Conservation (phyloP, 2,329 filamentous ascomycete species). For the Trichoderma pleuroti region DNA sequence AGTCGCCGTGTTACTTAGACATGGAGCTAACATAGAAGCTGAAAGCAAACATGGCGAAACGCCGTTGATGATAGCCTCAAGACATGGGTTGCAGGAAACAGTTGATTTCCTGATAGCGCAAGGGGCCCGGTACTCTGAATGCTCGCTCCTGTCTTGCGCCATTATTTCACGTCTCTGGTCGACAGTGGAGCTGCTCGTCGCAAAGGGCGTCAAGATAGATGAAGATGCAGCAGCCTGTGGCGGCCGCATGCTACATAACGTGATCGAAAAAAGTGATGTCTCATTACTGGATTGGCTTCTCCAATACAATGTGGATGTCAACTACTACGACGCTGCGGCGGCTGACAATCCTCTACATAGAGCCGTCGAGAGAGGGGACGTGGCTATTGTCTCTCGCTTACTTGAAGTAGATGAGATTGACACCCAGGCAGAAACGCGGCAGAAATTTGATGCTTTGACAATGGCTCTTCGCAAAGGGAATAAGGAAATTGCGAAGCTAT, state of each 20-base stretch:
- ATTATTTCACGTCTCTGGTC: not conserved
- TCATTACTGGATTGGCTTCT: not conserved
- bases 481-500: not conserved
- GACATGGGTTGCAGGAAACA: not conserved
- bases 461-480: not conserved
- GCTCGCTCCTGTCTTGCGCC: not conserved
- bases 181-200: not conserved
- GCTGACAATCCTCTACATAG: not conserved
- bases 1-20: not conserved
- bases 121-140: not conserved
- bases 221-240: not conserved
- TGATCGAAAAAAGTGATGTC: not conserved
- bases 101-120: not conserved
- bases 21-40: not conserved
- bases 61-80: not conserved
- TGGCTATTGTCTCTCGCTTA: not conserved
- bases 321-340: rapidly evolving
- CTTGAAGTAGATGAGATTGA: not conserved
- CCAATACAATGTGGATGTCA: not conserved
- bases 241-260: not conserved
- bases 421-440: not conserved
- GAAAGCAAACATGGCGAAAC: not conserved
- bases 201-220: not conserved
- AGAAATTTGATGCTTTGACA: not conserved
- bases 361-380: not conserved